These are phyloP conservation scores for Magnusiomyces fungicola DNA, from an alignment of 1,139 yeast genomes.

Conservation along the genomic window DNA sequence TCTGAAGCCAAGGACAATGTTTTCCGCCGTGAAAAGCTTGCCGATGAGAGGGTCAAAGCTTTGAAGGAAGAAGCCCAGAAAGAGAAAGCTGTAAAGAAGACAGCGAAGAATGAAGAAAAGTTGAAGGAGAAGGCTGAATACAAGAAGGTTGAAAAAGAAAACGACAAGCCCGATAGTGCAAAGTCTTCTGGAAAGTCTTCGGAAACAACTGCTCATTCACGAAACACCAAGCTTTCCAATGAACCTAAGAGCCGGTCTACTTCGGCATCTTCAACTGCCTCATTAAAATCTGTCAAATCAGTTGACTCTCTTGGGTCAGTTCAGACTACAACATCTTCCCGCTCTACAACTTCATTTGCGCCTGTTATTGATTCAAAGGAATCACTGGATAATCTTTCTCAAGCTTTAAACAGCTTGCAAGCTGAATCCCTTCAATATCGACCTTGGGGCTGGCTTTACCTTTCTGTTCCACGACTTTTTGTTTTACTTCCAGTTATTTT, in stretches of 20 bases:
- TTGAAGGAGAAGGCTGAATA: background rate
- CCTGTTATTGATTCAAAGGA: background rate
- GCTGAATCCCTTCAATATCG: background rate
- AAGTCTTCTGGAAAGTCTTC: background rate
- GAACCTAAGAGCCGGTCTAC: too few relatives aligned
- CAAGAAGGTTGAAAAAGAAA: background rate
- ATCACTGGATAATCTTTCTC: background rate
- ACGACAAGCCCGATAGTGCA: background rate
- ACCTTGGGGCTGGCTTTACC: slow-evolving; percentile 3
- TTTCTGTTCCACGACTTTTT: background rate
- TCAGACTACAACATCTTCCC: background rate
- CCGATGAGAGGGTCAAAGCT: background rate
- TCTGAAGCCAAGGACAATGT: background rate
- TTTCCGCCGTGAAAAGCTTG: background rate
- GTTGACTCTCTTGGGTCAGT: too few relatives aligned
- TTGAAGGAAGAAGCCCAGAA: background rate
- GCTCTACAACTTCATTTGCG: background rate
- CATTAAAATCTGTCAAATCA: too few relatives aligned
- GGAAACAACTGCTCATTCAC: too few relatives aligned
- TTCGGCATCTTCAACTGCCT: too few relatives aligned
- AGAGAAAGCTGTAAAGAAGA: background rate
- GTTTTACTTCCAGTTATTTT: background rate
- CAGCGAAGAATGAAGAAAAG: background rate
- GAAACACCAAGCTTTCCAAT: too few relatives aligned
- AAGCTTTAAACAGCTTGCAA: background rate